Conservation (phyloP, 2,329 filamentous ascomycete species). For the Lomentospora prolificans region DNA sequence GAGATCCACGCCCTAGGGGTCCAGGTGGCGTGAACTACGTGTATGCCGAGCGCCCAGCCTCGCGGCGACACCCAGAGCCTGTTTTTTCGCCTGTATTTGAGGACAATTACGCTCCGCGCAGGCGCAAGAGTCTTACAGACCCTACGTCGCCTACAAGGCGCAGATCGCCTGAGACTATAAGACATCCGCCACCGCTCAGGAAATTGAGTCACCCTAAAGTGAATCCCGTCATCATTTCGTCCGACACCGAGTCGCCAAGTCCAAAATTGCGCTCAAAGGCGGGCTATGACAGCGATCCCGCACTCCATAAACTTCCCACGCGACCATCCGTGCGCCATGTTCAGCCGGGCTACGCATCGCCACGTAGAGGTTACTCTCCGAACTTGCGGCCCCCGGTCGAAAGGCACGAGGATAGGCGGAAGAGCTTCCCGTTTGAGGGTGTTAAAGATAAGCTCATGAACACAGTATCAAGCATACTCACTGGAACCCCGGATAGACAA, state of each 20-base stretch:
- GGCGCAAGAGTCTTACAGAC: conserved; percentile 43
- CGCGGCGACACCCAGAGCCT: neutral
- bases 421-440: conserved; percentile 6
- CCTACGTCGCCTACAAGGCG: conserved; percentile 29
- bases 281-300: neutral
- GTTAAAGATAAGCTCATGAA: conserved; percentile 32
- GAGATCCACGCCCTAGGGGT: neutral
- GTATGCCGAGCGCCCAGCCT: neutral
- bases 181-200: conserved; percentile 18
- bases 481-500: conserved; percentile 24
- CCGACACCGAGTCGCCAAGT: neutral
- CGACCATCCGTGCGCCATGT: neutral
- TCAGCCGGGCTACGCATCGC: neutral
- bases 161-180: conserved; percentile 7
- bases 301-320: neutral
- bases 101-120: conserved; percentile 10
- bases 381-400: neutral
- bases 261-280: neutral
- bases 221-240: neutral
- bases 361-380: conserved; percentile 6
- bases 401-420: conserved; percentile 3
- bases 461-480: conserved; percentile 33
- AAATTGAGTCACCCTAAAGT: conserved; percentile 36
- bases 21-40: conserved; percentile 2
- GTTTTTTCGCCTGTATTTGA: neutral